Conservation (phyloP, 495 filamentous ascomycete species). For the Neurospora discreta region DNA sequence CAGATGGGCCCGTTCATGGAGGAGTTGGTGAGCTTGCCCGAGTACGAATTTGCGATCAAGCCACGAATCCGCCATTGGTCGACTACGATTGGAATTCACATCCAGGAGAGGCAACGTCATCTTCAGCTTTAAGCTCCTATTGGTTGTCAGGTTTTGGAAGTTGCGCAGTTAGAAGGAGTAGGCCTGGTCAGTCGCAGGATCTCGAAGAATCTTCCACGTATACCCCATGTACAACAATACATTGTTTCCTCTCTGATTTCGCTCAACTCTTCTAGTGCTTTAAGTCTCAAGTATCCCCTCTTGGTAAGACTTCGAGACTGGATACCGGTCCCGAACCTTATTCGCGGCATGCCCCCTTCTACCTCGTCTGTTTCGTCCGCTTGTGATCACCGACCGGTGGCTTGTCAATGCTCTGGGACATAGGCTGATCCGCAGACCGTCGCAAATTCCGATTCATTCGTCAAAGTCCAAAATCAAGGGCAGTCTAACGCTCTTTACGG, state of each 20-base stretch:
- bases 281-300: not conserved
- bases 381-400: not conserved
- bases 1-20: slow-evolving; percentile 19
- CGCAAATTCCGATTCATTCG: not conserved
- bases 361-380: not conserved
- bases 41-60: slow-evolving; percentile 20
- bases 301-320: not conserved
- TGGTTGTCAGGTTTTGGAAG: not conserved
- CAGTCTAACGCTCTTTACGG: not conserved
- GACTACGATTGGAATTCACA: slow-evolving; percentile 7
- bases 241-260: not conserved
- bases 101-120: slow-evolving; percentile 8
- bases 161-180: not conserved
- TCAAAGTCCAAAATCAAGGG: not conserved
- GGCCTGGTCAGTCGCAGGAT: not conserved
- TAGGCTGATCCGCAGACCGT: not conserved
- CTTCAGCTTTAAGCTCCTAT: not conserved
- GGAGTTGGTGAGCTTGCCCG: slow-evolving; percentile 27
- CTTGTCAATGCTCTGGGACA: not conserved
- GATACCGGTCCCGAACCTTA: not conserved
- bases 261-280: not conserved
- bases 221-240: not conserved
- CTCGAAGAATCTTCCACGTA: not conserved
- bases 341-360: not conserved
- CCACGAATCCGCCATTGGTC: slow-evolving; percentile 15